phyloP scores from a whole-genome alignment of 1,139 yeast species.

The Lizanozyma gosingica region DNA sequence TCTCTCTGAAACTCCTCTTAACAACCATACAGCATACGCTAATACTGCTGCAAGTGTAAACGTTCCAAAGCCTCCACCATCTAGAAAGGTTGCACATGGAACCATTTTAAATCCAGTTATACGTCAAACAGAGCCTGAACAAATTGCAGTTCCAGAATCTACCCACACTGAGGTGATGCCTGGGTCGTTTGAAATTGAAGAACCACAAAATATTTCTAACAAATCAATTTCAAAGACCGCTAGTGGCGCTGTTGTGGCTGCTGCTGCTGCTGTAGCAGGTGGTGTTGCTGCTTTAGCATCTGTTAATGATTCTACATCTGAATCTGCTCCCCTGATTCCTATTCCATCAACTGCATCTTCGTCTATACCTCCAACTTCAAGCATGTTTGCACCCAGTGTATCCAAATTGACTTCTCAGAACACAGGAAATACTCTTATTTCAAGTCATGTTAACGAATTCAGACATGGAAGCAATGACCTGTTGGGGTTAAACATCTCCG shows the following conservation, averaged over 20 bases:
- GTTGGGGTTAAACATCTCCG: constrained; percentile 60
- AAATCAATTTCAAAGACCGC: constrained; percentile 7
- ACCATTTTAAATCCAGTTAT: constrained; percentile 1
- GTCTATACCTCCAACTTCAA: constrained; percentile 5
- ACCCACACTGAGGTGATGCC: not conserved
- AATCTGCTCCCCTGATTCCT: constrained; percentile 5
- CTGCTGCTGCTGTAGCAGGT: constrained; percentile 2
- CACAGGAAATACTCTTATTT: constrained; percentile 16
- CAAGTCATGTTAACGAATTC: constrained; percentile 20
- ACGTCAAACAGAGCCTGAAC: constrained; percentile 1
- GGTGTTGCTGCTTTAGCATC: constrained; percentile 3
- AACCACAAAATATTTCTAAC: constrained; percentile 12
- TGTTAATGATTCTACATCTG: constrained; percentile 2
- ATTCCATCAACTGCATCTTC: constrained; percentile 7
- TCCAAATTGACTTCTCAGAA: constrained; percentile 8
- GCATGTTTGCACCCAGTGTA: constrained; percentile 6
- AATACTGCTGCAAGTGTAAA: not conserved
- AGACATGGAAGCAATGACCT: constrained; percentile 49
- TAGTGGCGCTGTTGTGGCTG: constrained; percentile 1
- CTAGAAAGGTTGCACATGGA: not conserved
- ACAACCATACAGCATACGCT: constrained; percentile 4
- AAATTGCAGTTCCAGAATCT: not conserved
- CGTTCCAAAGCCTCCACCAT: not conserved
- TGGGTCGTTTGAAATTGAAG: constrained; percentile 6
- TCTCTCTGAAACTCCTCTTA: not conserved